Evolutionary conservation across 2,329 filamentous ascomycete species (phyloP), one percentile per base, ranked within the genome.

Genomic region (Sporothrix curviconia): DNA sequence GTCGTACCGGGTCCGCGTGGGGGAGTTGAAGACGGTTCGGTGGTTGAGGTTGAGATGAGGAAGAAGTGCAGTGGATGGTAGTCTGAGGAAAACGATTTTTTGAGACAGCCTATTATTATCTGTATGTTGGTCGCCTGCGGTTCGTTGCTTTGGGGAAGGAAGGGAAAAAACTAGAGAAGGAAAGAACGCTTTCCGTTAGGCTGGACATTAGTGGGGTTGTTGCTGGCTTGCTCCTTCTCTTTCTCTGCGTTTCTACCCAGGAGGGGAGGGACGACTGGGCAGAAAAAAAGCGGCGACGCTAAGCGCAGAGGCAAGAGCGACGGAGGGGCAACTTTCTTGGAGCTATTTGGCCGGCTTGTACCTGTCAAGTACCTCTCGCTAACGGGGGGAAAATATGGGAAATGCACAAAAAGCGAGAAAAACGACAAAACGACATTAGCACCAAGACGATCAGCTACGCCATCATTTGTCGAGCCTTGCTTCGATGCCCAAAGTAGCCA

Each of bases 261-360:
- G 34, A 40, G 51, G 40, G 40, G 34, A 55, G 40, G 51, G 44
- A 24, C 43, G 43, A 49, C 42, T 12, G 24, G 43, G 54, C 54
- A 56, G 54, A 56, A 49, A 44, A 50, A 51, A 22, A 50, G 54
- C 42, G 34, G 30, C 14, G 25, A 56, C 54, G 17, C 34, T 44
- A 30, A 43, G 19, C 40, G 43, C 22, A 24, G 22, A 37, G 30
- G 47, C 42, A 54, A 46, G 52, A 47, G 46, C 46, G 39, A 42
- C 30, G 51, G 34, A 47, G 36, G 43, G 51, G 51, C 50, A 55
- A 55, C 40, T 46, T 46, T 11, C 19, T 19, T 37, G 30, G 30
- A 44, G 46, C 46, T 42, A 51, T 56, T 43, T 25, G 24, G 14
- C 37, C 11, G 1, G 15, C 9, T 28, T 19, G 36, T 50, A 51